phyloP scores from a whole-genome alignment of 2,329 filamentous ascomycete genomes.

The Fusarium circinatum region DNA sequence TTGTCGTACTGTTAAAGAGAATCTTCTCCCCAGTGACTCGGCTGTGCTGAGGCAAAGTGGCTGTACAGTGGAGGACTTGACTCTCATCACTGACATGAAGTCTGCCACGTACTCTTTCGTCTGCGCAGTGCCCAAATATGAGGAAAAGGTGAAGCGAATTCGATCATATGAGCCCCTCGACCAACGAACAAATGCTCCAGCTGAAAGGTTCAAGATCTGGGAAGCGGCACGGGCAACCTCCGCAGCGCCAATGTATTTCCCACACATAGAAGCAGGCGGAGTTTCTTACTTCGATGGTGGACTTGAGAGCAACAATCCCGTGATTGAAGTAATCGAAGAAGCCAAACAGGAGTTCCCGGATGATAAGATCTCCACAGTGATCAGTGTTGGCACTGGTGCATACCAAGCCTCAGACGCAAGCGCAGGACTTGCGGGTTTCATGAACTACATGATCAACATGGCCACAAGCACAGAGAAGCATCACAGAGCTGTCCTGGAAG shows the following conservation, averaged over 20 bases:
- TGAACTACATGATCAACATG: constrained; percentile 1
- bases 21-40: neutral
- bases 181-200: neutral
- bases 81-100: neutral
- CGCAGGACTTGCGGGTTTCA: neutral
- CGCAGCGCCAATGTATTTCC: neutral
- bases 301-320: neutral
- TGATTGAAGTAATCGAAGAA: neutral
- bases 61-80: neutral
- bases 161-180: neutral
- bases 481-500: neutral
- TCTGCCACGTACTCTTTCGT: neutral
- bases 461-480: neutral
- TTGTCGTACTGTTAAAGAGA: neutral
- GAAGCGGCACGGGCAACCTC: neutral
- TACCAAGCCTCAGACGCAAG: neutral
- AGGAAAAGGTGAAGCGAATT: neutral
- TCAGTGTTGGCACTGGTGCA: neutral
- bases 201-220: neutral
- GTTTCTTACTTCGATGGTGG: neutral
- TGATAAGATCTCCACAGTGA: neutral
- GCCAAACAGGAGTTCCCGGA: neutral
- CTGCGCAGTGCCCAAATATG: neutral
- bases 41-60: neutral
- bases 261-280: neutral